These are phyloP conservation scores for Talaromyces wortmannii DNA, from an alignment of 495 filamentous ascomycete species.

Conservation along the genomic window DNA sequence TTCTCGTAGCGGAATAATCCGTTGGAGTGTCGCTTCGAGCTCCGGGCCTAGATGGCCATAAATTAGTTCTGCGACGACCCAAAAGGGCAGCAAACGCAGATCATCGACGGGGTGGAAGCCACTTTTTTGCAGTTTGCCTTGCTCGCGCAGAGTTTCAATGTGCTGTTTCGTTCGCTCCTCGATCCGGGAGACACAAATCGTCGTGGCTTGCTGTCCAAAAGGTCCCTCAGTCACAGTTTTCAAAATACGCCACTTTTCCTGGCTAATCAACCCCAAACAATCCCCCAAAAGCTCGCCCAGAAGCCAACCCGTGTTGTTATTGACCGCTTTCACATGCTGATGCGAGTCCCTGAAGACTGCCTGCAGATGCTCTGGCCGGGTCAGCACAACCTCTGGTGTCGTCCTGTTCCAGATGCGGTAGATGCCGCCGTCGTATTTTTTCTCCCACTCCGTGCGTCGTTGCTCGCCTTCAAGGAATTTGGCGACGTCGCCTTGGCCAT, in stretches of 20 bases:
- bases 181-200: background rate
- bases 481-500: slow-evolving; percentile 18
- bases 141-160: too few species aligned
- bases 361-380: slow-evolving; percentile 13
- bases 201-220: background rate
- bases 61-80: too few species aligned
- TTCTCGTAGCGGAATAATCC: too few species aligned
- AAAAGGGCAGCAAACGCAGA: too few species aligned
- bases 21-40: too few species aligned
- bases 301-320: slow-evolving; percentile 24
- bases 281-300: slow-evolving; percentile 27
- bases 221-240: background rate
- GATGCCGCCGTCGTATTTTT: slow-evolving; percentile 9
- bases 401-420: slow-evolving; percentile 25
- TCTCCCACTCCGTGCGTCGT: slow-evolving; percentile 12
- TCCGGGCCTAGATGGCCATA: too few species aligned
- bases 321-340: slow-evolving; percentile 19
- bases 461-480: slow-evolving; percentile 17
- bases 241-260: slow-evolving; percentile 10
- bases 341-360: slow-evolving; percentile 8
- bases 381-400: slow-evolving; percentile 21
- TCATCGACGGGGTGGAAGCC: too few species aligned
- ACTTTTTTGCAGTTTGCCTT: too few species aligned
- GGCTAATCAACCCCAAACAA: slow-evolving; percentile 28
- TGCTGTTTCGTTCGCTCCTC: background rate